These are phyloP conservation scores for Pyronema domesticum DNA, from an alignment of 495 filamentous ascomycete genomes.

Conservation along the genomic window DNA sequence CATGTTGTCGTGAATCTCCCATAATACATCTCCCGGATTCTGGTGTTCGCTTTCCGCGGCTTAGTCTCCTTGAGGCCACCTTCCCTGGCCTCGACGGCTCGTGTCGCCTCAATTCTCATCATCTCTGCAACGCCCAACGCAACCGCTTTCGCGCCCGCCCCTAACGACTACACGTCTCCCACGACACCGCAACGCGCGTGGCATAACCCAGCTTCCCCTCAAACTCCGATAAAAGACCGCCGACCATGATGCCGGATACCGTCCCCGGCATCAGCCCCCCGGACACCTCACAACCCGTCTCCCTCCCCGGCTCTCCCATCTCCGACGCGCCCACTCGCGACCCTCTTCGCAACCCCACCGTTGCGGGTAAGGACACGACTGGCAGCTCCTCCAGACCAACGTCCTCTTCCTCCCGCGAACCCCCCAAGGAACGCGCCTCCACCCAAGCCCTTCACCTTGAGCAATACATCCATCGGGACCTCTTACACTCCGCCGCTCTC, in stretches of 20 bases:
- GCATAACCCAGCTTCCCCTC: too few relatives aligned
- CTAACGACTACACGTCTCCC: too few relatives aligned
- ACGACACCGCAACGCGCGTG: too few relatives aligned
- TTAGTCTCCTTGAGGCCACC: neutral
- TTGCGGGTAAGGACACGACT: slow-evolving; percentile 13
- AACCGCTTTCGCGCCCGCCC: too few relatives aligned
- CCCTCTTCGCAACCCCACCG: neutral
- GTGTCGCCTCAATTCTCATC: neutral
- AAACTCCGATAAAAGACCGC: too few relatives aligned
- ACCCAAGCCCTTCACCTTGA: slow-evolving; percentile 33
- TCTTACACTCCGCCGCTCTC: slow-evolving; percentile 46
- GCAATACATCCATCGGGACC: slow-evolving; percentile 62
- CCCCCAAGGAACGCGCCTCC: slow-evolving; percentile 17
- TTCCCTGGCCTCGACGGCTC: neutral
- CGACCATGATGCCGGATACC: too few relatives aligned
- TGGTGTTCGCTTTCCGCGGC: neutral
- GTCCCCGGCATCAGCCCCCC: too few relatives aligned
- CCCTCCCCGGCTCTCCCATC: neutral
- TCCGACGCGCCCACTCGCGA: slow-evolving; percentile 16
- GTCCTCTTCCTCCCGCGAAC: neutral
- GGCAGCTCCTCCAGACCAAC: neutral
- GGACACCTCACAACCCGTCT: neutral
- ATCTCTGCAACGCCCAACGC: too few relatives aligned
- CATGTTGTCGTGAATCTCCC: too few relatives aligned
- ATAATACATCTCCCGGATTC: too few relatives aligned